These are phyloP conservation scores for Acanthamoeba culbertsoni DNA, from an alignment of 208 protist genomes.

Conservation along the genomic window DNA sequence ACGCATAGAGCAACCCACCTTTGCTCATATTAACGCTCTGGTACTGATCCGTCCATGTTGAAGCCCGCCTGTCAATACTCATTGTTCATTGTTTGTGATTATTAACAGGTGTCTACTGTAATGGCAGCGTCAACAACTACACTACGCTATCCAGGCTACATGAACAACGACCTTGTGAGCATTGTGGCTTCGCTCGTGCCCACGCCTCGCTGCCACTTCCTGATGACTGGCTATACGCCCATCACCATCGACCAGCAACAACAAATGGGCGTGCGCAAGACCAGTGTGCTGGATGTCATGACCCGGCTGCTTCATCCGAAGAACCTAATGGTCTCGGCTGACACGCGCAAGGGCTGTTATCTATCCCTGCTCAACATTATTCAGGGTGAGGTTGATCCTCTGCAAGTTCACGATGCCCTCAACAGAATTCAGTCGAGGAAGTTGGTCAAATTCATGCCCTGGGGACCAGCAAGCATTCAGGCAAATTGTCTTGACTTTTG, in stretches of 20 bases:
- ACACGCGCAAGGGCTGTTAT: conserved; percentile 91
- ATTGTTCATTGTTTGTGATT: neutral
- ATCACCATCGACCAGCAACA: conserved; percentile 88
- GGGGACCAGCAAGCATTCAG: conserved; percentile 91
- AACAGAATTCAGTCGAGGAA: conserved; percentile 97
- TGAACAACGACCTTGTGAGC: conserved; percentile 90
- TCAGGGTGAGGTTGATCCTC: conserved; percentile 98
- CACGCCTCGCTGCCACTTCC: conserved; percentile 98
- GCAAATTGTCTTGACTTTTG: conserved; percentile 58
- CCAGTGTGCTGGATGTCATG: conserved; percentile 99
- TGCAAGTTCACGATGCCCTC: conserved; percentile 95
- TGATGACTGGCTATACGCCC: conserved; percentile 99
- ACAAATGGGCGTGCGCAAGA: conserved; percentile 93
- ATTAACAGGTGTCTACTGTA: conserved; percentile 90
- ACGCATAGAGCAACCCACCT: conserved; percentile 93
- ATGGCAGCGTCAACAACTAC: conserved; percentile 99
- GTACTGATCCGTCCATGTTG: conserved; percentile 73
- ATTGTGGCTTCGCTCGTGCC: conserved; percentile 98
- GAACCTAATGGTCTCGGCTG: conserved; percentile 75
- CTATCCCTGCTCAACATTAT: conserved; percentile 99
- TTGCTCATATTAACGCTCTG: conserved; percentile 97
- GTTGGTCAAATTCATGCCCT: conserved; percentile 98
- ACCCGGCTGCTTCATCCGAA: conserved; percentile 98
- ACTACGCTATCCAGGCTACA: conserved; percentile 97
- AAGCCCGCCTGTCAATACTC: neutral